Evolutionary conservation across 139 green algal genomes (phyloP).

Genomic region (Coelastrella sp.): DNA sequence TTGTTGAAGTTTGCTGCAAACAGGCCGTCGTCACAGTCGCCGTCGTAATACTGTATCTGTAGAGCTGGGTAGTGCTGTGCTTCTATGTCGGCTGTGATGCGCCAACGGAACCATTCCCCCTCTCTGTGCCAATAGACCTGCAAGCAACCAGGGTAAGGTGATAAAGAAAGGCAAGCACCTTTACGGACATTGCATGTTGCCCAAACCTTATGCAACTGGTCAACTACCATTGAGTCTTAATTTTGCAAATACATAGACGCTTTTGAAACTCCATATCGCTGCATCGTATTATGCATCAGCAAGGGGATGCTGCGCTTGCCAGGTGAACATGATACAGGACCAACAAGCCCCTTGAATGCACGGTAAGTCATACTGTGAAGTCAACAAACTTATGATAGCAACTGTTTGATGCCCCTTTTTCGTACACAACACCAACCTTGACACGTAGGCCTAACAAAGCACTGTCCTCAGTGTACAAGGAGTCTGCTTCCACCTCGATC

Average conservation of each 20-base stretch:
- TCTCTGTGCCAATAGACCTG: slow-evolving; percentile 17
- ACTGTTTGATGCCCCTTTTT: too few relatives aligned
- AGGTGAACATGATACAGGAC: neutral
- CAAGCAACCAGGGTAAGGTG: neutral
- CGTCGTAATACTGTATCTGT: slow-evolving; percentile 13
- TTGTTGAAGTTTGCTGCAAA: slow-evolving; percentile 25
- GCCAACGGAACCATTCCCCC: neutral
- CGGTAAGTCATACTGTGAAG: too few relatives aligned
- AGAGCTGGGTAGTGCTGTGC: slow-evolving; percentile 9
- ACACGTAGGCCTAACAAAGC: slow-evolving; percentile 12
- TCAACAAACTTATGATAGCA: too few relatives aligned
- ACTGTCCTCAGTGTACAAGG: slow-evolving; percentile 14
- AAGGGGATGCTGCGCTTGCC: neutral
- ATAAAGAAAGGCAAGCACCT: too few relatives aligned
- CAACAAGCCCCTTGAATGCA: too few relatives aligned
- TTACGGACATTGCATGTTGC: too few relatives aligned
- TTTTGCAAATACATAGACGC: too few relatives aligned
- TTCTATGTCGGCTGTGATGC: neutral
- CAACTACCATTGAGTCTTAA: too few relatives aligned
- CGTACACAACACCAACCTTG: neutral
- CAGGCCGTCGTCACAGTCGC: slow-evolving; percentile 2
- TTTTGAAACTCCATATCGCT: too few relatives aligned
- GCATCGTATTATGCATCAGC: too few relatives aligned
- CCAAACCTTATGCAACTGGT: too few relatives aligned
- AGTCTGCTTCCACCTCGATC: neutral